Evolutionary conservation across 225 moss, liverwort and hornwort species (phyloP), one percentile per base, ranked within the genome.

Genomic region (Polytrichum commune): DNA sequence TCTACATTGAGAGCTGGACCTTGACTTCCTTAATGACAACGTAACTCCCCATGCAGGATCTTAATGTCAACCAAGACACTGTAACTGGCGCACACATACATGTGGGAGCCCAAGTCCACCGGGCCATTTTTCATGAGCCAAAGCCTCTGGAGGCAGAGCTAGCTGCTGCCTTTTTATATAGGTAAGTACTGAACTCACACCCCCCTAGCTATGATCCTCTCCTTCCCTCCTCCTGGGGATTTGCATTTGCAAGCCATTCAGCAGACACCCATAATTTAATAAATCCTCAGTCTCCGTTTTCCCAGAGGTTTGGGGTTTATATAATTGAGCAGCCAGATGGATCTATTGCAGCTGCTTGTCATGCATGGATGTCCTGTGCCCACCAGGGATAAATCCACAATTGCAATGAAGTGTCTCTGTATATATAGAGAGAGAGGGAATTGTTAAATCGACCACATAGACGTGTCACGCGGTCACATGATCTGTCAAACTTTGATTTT

Each of bases 1-100:
- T 54, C 55, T 19, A 63, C 73, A 33, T 73, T 60, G 65, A 38
- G 73, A 73, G 29, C 24, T 18, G 78, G 63, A 64, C 78, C 78
- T 78, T 78, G 78, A 78, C 78, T 67, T 77, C 46, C 76, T 57
- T 69, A 46, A 74, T 66, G 67, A 53, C 68, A 54, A 27, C 19
- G 65, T 66, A 30, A 29, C 65, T 66, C 35, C 53, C n/a, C 3
- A 7, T n/a, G 28, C 61, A 29, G 9, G 53, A 18, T 10, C 46
- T 71, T 62, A 60, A 71, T 71, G 18, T 16, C 62, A 62, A 27
- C 32, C 54, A 54, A 32, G 19, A 4, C 24, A 23, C 35, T 55
- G 28, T 16, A 54, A 55, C 68, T 55, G 65, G 30, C 65, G 38
- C 18, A 35, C 23, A 23, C 22, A 66, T 22, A n/a, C 65, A 66